Evolutionary conservation across 192 early-diverging fungal genomes (phyloP).

Genomic region (Dissophora globulifera): DNA sequence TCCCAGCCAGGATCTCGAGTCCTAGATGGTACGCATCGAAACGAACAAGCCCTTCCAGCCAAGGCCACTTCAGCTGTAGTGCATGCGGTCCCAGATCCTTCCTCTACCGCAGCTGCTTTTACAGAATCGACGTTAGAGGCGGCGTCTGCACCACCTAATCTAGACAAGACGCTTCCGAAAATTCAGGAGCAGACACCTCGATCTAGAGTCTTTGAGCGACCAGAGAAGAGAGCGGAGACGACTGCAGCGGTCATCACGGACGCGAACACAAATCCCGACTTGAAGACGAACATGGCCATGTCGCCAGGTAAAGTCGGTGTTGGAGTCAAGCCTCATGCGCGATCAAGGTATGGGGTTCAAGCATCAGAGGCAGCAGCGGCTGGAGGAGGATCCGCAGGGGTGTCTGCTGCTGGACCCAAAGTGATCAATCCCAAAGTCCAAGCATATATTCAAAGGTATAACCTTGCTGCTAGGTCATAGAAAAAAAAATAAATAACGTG

Average conservation of each 20-base stretch:
- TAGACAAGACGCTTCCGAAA: conserved; percentile 49
- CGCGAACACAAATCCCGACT: neutral
- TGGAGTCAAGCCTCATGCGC: neutral
- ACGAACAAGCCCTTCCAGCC: conserved; percentile 2
- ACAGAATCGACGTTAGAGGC: neutral
- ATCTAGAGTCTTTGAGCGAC: conserved; percentile 27
- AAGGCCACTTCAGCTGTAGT: conserved; percentile 5
- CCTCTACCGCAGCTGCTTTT: neutral
- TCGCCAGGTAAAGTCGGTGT: too few species aligned
- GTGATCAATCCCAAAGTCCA: conserved; percentile 40
- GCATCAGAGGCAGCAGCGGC: neutral
- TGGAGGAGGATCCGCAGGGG: neutral
- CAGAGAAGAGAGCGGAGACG: conserved; percentile 5
- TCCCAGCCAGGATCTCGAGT: conserved; percentile 15
- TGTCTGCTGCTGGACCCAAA: conserved; percentile 2
- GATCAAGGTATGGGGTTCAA: neutral
- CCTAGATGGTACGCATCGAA: neutral
- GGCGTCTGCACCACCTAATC: conserved; percentile 1
- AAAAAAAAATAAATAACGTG: too few species aligned
- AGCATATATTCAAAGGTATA: conserved; percentile 49
- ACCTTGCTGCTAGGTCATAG: conserved; percentile 35
- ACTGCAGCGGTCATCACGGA: too few species aligned
- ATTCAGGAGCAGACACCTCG: conserved; percentile 20
- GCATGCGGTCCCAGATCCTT: neutral
- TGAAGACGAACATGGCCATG: too few species aligned